Conservation (phyloP, 2,329 filamentous ascomycete genomes). For the Pyrenochaeta sp. region DNA sequence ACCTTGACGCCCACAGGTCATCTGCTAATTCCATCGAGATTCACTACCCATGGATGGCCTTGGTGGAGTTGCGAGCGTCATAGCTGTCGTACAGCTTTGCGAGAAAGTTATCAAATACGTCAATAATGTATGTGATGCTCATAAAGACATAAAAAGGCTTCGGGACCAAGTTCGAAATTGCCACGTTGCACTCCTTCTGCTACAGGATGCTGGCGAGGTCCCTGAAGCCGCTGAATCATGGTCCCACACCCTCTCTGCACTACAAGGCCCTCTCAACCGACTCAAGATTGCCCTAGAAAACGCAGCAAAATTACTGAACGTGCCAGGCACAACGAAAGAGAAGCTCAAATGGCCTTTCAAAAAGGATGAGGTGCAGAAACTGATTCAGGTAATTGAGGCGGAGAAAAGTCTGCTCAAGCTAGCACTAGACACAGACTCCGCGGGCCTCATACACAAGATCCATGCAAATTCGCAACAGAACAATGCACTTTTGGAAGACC, state of each 20-base stretch:
- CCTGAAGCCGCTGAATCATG: conserved; percentile 7
- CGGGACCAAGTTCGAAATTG: conserved; percentile 8
- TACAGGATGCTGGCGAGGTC: conserved; percentile 8
- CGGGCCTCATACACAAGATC: conserved; percentile 5
- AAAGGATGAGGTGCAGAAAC: conserved; percentile 22
- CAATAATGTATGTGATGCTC: conserved; percentile 24
- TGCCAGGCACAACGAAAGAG: not conserved
- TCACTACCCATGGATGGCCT: not conserved
- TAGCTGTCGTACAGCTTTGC: conserved; percentile 30
- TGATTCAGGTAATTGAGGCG: conserved; percentile 9
- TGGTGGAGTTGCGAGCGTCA: conserved; percentile 25
- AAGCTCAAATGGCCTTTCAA: conserved; percentile 27
- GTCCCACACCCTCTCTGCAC: conserved; percentile 4
- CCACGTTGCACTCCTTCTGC: conserved; percentile 3
- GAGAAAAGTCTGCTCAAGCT: conserved; percentile 9
- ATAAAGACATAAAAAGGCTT: conserved; percentile 24
- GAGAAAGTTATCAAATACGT: conserved; percentile 26
- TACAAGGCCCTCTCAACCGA: conserved; percentile 5
- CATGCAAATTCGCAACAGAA: not conserved
- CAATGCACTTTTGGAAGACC: no score
- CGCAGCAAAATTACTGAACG: not conserved
- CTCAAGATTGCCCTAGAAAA: not conserved
- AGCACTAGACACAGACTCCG: conserved; percentile 3
- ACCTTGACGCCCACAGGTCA: not conserved
- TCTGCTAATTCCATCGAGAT: not conserved